These are phyloP conservation scores for Cladosporium cucumerinum DNA, from an alignment of 2,329 filamentous ascomycete species.

Conservation along the genomic window DNA sequence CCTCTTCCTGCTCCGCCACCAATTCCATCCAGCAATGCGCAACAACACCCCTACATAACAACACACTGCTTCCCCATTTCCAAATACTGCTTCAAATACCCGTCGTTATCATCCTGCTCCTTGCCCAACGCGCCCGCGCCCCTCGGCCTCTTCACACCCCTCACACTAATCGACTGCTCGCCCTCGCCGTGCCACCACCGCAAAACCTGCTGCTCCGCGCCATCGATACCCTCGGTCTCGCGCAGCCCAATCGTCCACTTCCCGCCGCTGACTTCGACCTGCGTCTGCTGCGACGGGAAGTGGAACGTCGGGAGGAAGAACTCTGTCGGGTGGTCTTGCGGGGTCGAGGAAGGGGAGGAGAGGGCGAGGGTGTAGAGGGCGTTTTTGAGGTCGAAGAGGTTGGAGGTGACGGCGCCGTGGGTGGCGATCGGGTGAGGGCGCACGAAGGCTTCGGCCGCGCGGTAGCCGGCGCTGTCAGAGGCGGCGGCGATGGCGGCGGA, in stretches of 20 bases:
- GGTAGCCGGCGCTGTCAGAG: constrained; percentile 66
- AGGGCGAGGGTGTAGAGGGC: constrained; percentile 75
- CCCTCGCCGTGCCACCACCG: constrained; percentile 92
- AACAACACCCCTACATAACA: constrained; percentile 38
- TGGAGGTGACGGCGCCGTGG: constrained; percentile 65
- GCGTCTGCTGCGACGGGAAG: constrained; percentile 68
- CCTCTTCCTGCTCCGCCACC: not conserved
- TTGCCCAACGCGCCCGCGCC: constrained; percentile 35
- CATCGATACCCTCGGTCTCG: constrained; percentile 63
- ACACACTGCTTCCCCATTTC: constrained; percentile 40
- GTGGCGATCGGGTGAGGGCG: constrained; percentile 76
- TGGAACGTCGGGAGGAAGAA: constrained; percentile 89
- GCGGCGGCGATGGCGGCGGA: constrained; percentile 17
- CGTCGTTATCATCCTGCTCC: constrained; percentile 64
- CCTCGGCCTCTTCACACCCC: constrained; percentile 64
- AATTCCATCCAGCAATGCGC: not conserved
- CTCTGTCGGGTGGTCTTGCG: constrained; percentile 68
- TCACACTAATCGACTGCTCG: constrained; percentile 73
- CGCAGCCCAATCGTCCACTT: constrained; percentile 83
- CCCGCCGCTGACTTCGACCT: constrained; percentile 74
- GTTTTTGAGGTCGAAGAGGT: constrained; percentile 77
- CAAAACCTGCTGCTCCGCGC: constrained; percentile 65
- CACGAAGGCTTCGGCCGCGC: constrained; percentile 89
- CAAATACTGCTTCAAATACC: constrained; percentile 67
- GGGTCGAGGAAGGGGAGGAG: constrained; percentile 56